Evolutionary conservation across 768 basidiomycete species (phyloP).

Genomic region (Phylloporus rhodoxanthus): DNA sequence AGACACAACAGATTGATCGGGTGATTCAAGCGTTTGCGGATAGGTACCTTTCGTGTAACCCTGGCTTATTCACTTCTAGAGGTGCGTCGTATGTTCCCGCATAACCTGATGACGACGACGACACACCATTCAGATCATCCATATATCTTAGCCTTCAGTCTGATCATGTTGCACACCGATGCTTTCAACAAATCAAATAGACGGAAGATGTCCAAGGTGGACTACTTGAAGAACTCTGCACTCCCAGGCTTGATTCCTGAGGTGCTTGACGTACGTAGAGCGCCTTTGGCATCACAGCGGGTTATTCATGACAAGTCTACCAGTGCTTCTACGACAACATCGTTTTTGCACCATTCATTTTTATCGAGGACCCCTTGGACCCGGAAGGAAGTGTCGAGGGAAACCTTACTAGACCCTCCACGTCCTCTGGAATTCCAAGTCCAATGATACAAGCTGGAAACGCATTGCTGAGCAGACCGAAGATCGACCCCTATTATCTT

Average conservation of each 20-base stretch:
- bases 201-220: slow-evolving; percentile 92
- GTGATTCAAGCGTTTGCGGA: slow-evolving; percentile 93
- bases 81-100: slow-evolving; percentile 41
- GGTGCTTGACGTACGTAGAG: slow-evolving; percentile 70
- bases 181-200: slow-evolving; percentile 98
- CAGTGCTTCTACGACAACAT: slow-evolving; percentile 97
- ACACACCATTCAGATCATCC: slow-evolving; percentile 62
- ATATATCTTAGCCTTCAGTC: slow-evolving; percentile 92
- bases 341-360: slow-evolving; percentile 92
- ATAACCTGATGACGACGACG: neutral
- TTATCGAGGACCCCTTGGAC: slow-evolving; percentile 86
- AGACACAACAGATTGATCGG: slow-evolving; percentile 98
- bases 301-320: neutral
- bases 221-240: slow-evolving; percentile 88
- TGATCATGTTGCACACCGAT: slow-evolving; percentile 98
- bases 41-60: slow-evolving; percentile 80
- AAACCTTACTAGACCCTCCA: slow-evolving; percentile 35
- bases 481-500: slow-evolving; percentile 88
- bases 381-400: slow-evolving; percentile 46
- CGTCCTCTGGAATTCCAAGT: slow-evolving; percentile 27
- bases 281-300: neutral
- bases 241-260: slow-evolving; percentile 79
- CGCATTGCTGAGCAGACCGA: slow-evolving; percentile 49
- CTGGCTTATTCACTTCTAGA: slow-evolving; percentile 67
- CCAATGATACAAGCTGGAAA: slow-evolving; percentile 30